Conservation (phyloP, 2,329 filamentous ascomycete species). For the Penicillium sclerotiorum region DNA sequence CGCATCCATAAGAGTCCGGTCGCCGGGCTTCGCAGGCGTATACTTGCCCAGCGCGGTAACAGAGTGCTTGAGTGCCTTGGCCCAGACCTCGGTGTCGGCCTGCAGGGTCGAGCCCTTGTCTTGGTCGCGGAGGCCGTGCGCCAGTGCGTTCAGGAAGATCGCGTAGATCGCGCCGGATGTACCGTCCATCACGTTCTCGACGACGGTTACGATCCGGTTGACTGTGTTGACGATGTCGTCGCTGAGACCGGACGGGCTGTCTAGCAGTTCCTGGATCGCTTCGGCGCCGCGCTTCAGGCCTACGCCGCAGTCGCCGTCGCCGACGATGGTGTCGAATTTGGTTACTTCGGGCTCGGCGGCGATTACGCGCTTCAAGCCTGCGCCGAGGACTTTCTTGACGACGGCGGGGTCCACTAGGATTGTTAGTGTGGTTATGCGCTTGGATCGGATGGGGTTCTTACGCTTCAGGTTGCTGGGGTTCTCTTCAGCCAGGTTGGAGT, state of each 20-base stretch:
- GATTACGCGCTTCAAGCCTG: slow-evolving; percentile 62
- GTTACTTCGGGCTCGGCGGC: slow-evolving; percentile 67
- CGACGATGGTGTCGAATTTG: slow-evolving; percentile 75
- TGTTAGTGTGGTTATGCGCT: slow-evolving; percentile 14
- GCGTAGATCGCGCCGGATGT: slow-evolving; percentile 77
- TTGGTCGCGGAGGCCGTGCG: slow-evolving; percentile 65
- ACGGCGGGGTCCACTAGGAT: slow-evolving; percentile 50
- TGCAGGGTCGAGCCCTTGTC: slow-evolving; percentile 48
- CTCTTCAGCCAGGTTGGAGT: slow-evolving; percentile 45
- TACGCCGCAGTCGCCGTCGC: slow-evolving; percentile 87
- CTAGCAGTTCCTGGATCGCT: slow-evolving; percentile 52
- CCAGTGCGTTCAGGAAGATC: slow-evolving; percentile 87
- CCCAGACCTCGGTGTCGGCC: slow-evolving; percentile 59
- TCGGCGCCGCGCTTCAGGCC: slow-evolving; percentile 86
- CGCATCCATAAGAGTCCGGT: slow-evolving; percentile 88
- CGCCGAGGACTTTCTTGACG: slow-evolving; percentile 57
- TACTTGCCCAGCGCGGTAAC: slow-evolving; percentile 74
- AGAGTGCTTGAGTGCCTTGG: slow-evolving; percentile 70
- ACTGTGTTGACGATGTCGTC: slow-evolving; percentile 64
- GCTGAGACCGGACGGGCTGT: slow-evolving; percentile 46
- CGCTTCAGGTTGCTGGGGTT: slow-evolving; percentile 57
- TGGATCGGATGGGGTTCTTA: slow-evolving; percentile 40
- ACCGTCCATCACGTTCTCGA: slow-evolving; percentile 73
- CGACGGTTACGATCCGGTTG: slow-evolving; percentile 62
- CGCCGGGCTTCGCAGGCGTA: slow-evolving; percentile 85